These are phyloP conservation scores for Daldinia caldariorum DNA, from an alignment of 495 filamentous ascomycete genomes.

Conservation along the genomic window DNA sequence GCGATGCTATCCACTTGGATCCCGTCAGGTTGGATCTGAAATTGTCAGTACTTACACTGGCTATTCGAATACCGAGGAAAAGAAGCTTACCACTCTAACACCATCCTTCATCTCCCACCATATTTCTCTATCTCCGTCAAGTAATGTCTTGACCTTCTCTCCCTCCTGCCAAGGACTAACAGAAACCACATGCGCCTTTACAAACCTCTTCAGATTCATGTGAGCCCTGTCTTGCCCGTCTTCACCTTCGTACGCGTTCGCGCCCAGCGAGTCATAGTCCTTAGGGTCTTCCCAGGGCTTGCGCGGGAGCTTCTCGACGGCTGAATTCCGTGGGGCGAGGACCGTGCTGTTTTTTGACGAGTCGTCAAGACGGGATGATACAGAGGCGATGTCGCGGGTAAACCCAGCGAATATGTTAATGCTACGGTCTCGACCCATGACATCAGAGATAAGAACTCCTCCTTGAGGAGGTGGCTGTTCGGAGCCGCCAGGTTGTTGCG, in stretches of 20 bases:
- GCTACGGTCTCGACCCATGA: conserved; percentile 79
- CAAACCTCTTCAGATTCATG: conserved; percentile 81
- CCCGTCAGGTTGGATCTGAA: conserved; percentile 79
- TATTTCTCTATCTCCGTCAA: conserved; percentile 70
- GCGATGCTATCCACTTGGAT: conserved; percentile 78
- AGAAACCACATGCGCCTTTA: conserved; percentile 85
- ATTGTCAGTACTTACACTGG: conserved; percentile 2
- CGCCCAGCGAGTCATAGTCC: conserved; percentile 78
- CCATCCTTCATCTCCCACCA: conserved; percentile 85
- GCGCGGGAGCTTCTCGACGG: conserved; percentile 77
- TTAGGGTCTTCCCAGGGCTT: conserved; percentile 94
- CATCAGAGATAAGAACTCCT: conserved; percentile 77
- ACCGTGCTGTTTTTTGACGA: conserved; percentile 81
- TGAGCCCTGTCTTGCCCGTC: conserved; percentile 83
- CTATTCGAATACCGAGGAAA: neutral
- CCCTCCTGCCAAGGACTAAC: conserved; percentile 81
- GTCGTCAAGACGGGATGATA: conserved; percentile 77
- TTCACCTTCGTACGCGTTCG: conserved; percentile 81
- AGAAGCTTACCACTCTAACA: conserved; percentile 68
- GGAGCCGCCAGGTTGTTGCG: conserved; percentile 46
- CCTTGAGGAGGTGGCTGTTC: conserved; percentile 54
- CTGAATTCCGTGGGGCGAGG: conserved; percentile 85
- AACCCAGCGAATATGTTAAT: conserved; percentile 92
- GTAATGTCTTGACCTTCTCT: conserved; percentile 74
- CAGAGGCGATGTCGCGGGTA: conserved; percentile 78